Base-by-base conservation (phyloP, 176 grass and related monocot species). In the Eleusine indica region DNA sequence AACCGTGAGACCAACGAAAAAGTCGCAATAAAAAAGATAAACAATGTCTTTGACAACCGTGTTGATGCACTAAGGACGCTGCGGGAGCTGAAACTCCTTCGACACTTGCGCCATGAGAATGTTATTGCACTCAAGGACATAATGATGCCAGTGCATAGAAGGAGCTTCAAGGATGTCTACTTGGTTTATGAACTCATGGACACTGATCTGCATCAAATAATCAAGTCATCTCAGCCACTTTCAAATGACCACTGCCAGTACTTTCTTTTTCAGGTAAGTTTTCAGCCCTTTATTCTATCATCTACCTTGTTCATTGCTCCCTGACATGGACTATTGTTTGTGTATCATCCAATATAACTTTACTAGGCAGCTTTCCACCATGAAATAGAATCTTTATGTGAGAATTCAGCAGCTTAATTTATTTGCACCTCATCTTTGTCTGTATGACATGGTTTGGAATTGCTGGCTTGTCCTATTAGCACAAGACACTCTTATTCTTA, bases 221-320 rank as follows among this genome's bases (percentile, higher is more conserved):
- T 93, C 29, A 93, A 88, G 51, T 93, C 91, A 8, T 79, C 85
- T 42, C 88, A 90, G 15, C 54, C 76, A 63, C 88, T 93, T 65
- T 90, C 91, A 4, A 88, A 79, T 75, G 88, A 90, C 11, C 88
- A 93, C 76, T 93, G 91, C 82, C 91, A 90, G 62, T 93, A 90
- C 62, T 93, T 93, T 43, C 91, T 90, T 48, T 93, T 93, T 64
- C 91, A 93, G 85, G 91, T 88, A 58, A 65, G 46, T 41, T 12
- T 17, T 1, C 6, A 4, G 38, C 15, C n/a, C 66, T 71, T 25
- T 71, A 82, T 71, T 21, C 4, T 6, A 18, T 47, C 75, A 25
- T 67, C 40, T 32, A 5, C 35, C 32, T 51, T 85, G 71, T 52
- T 44, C 13, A 10, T 17, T 9, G 2, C 67, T 28, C 79, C 35